Conservation (phyloP, 2,329 filamentous ascomycete species). For the Colletotrichum agaves region DNA sequence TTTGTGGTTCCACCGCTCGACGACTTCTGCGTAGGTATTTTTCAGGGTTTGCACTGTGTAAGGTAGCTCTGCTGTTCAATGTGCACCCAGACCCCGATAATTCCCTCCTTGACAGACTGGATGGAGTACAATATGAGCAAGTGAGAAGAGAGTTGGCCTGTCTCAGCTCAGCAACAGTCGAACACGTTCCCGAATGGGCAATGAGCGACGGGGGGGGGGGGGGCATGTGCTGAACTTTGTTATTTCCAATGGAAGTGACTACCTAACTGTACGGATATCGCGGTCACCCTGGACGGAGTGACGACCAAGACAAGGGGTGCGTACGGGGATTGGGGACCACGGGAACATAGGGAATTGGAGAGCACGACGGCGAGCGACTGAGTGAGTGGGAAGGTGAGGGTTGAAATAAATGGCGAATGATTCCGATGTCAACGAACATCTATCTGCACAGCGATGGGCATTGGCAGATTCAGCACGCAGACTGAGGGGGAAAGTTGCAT, state of each 20-base stretch:
- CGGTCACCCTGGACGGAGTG: too few relatives aligned
- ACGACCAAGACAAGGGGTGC: background rate
- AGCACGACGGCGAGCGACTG: background rate
- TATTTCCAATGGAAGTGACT: too few relatives aligned
- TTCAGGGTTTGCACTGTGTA: constrained; percentile 28
- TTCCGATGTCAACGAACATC: constrained; percentile 5
- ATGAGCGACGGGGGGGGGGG: constrained; percentile 16
- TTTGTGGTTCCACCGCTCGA: constrained; percentile 34
- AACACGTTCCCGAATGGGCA: constrained; percentile 23
- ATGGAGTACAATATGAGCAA: background rate
- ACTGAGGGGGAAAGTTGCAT: constrained; percentile 10
- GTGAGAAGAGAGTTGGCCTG: constrained; percentile 7
- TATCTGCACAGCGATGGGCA: constrained; percentile 8
- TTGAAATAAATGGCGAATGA: background rate
- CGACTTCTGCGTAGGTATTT: constrained; percentile 6
- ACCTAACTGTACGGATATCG: too few relatives aligned
- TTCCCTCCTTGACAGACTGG: constrained; percentile 1
- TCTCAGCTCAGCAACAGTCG: constrained; percentile 28
- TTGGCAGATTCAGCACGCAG: background rate
- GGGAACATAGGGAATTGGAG: constrained; percentile 7
- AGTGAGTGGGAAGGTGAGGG: background rate
- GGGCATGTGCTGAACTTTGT: background rate
- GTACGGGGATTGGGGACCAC: background rate
- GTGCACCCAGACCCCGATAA: constrained; percentile 23
- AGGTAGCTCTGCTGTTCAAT: background rate